A percentile compares a stretch with the other conserved stretches of the same genome.
Evolutionary conservation across 495 filamentous ascomycete species (phyloP).

Genomic region (Patellaria atrata): DNA sequence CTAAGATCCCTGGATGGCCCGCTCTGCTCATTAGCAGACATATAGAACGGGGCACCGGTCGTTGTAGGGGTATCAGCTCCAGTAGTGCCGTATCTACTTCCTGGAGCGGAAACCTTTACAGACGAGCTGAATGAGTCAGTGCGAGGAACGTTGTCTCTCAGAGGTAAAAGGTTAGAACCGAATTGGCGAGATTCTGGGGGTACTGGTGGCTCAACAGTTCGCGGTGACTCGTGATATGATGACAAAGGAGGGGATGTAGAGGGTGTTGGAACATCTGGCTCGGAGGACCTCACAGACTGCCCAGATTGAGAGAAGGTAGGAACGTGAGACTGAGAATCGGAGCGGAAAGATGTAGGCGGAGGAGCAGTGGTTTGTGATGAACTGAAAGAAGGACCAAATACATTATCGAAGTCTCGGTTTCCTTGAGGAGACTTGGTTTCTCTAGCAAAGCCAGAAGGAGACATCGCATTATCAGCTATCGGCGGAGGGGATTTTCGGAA

Average conservation of each 20-base stretch:
- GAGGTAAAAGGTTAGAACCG: conserved; percentile 54
- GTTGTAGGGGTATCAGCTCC: conserved; percentile 44
- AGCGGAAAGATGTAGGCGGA: conserved; percentile 49
- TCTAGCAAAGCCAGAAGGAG: conserved; percentile 37
- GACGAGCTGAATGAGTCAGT: conserved; percentile 61
- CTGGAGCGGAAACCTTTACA: conserved; percentile 67
- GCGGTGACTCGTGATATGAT: conserved; percentile 39
- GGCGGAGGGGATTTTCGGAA: conserved; percentile 59
- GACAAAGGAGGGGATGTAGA: conserved; percentile 45
- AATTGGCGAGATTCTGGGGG: conserved; percentile 56
- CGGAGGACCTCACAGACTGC: conserved; percentile 38
- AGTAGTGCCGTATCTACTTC: conserved; percentile 50
- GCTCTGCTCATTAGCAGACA: conserved; percentile 33
- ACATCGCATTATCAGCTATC: conserved; percentile 44
- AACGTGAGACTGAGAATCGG: conserved; percentile 33
- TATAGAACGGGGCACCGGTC: conserved; percentile 25
- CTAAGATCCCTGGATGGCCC: conserved; percentile 22
- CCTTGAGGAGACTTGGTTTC: conserved; percentile 34
- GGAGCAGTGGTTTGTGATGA: conserved; percentile 25
- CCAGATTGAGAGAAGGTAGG: conserved; percentile 33
- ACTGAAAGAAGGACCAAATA: conserved; percentile 67
- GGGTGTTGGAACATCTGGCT: conserved; percentile 38
- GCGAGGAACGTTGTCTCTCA: conserved; percentile 37
- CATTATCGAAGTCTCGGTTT: conserved; percentile 70
- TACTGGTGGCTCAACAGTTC: conserved; percentile 38